A percentile compares a stretch with the other conserved stretches of the same genome.
Conservation (phyloP, 23 red algal genomes). For the Gracilaria vermiculophylla region DNA sequence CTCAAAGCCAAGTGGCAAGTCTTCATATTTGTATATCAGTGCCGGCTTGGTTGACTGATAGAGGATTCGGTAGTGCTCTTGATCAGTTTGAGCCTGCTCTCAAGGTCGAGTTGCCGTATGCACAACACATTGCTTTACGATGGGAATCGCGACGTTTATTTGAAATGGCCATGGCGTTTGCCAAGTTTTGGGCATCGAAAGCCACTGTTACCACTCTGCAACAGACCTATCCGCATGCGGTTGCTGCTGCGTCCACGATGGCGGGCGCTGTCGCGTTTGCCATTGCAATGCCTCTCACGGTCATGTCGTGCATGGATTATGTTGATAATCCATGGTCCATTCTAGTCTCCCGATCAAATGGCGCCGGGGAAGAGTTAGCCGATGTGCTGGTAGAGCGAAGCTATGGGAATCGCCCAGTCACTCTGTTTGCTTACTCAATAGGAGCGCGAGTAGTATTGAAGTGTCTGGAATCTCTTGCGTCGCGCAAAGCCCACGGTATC, state of each 20-base stretch:
- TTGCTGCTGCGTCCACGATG: constrained; percentile 76
- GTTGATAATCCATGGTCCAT: constrained; percentile 98
- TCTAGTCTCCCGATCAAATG: constrained; percentile 82
- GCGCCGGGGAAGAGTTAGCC: constrained; percentile 92
- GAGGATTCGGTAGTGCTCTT: constrained; percentile 76
- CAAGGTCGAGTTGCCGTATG: constrained; percentile 68
- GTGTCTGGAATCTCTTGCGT: constrained; percentile 86
- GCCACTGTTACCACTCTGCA: constrained; percentile 86
- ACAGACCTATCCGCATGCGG: constrained; percentile 89
- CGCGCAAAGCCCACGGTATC: constrained; percentile 73
- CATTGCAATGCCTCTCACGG: constrained; percentile 88
- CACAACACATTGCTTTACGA: constrained; percentile 90
- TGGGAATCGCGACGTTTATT: constrained; percentile 89
- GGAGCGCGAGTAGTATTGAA: constrained; percentile 99
- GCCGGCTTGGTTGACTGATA: constrained; percentile 84
- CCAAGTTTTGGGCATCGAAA: constrained; percentile 99
- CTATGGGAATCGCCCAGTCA: constrained; percentile 90
- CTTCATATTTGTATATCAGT: constrained; percentile 90
- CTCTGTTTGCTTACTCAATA: constrained; percentile 93
- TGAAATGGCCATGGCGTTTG: constrained; percentile 95
- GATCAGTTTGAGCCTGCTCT: constrained; percentile 86
- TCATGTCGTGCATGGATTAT: constrained; percentile 92
- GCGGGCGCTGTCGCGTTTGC: constrained; percentile 89
- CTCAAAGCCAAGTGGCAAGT: constrained; percentile 17
- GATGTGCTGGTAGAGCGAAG: constrained; percentile 88